Base-by-base conservation (phyloP, 2,329 filamentous ascomycete species). In the Didymella glomerata region DNA sequence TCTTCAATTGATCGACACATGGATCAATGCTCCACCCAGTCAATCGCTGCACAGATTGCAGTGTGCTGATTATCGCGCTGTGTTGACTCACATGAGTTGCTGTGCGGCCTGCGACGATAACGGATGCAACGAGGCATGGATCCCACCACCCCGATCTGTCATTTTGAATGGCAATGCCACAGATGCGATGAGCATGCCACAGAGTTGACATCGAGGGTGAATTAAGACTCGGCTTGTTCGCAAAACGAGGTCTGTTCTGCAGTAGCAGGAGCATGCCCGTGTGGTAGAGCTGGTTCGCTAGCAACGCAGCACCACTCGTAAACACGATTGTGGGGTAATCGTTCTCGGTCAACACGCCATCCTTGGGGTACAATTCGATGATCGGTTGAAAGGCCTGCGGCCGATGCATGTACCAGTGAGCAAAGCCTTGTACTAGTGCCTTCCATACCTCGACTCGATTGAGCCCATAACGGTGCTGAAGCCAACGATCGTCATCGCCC, bases 241-340 rank as follows among this genome's bases (percentile, higher is more conserved):
- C 32, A 16, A 34, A 34, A 6, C 32, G 32, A n/a, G 32, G 32
- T 9, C 16, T 82, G 64, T 81, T 79, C 55, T 82, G 82, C 18
- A 86, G 77, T 54, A 86, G 71, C 0, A 85, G 68, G 8, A 85
- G 68, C 76, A 84, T 83, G 2, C 83, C 82, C 0, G 84, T 84
- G 62, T 86, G 85, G 64, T 85, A 86, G 2, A 86, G 73, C 63
- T 86, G 84, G 60, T 85, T 86, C 2, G 78, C 78, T 2, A 81
- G 76, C 4, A 77, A 68, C 0, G 77, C 80, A 0, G 80, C 76
- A 0, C 78, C 78, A 46, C 79, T 80, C 4, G 79, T 79, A 63
- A 82, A 84, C 0, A 85, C 68, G 18, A 85, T 68, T 0, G 80
- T 77, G 11, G 32, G 32, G 8, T 16, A 34, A n/a, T 34, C 32